Evolutionary conservation across 2,329 filamentous ascomycete species (phyloP).

Genomic region (Botrytis squamosa): DNA sequence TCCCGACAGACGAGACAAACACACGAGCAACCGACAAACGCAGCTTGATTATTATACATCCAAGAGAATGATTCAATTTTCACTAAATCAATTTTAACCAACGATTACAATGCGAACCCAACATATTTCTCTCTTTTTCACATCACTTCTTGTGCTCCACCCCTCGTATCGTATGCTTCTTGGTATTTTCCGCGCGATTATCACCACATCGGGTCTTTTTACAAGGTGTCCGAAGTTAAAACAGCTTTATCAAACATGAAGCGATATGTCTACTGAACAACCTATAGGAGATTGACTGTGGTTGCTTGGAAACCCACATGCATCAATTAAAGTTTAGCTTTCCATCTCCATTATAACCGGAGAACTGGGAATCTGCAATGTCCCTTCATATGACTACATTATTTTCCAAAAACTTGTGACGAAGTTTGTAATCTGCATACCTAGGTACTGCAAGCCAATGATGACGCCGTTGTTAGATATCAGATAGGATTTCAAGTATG

Average conservation of each 20-base stretch:
- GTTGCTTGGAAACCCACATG: background rate
- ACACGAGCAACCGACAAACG: background rate
- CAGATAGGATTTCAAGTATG: background rate
- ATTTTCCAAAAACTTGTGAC: background rate
- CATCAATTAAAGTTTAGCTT: background rate
- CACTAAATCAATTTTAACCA: background rate
- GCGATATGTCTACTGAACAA: background rate
- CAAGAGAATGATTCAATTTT: background rate
- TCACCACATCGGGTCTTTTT: background rate
- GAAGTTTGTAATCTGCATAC: background rate
- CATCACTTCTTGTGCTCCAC: background rate
- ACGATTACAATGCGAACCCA: background rate
- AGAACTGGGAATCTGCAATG: background rate
- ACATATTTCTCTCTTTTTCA: background rate
- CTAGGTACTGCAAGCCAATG: background rate
- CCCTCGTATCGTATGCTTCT: background rate
- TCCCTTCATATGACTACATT: background rate
- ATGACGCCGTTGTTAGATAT: background rate
- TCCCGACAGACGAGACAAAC: background rate
- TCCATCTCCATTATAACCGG: background rate
- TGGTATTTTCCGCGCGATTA: background rate
- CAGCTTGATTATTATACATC: background rate
- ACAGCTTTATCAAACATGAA: background rate
- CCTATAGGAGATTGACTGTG: background rate
- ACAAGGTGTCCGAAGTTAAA: background rate